Evolutionary conservation across 441 rosid genomes (phyloP), one percentile per base, ranked within the genome.

Genomic region (Eutrema salsugineum): DNA sequence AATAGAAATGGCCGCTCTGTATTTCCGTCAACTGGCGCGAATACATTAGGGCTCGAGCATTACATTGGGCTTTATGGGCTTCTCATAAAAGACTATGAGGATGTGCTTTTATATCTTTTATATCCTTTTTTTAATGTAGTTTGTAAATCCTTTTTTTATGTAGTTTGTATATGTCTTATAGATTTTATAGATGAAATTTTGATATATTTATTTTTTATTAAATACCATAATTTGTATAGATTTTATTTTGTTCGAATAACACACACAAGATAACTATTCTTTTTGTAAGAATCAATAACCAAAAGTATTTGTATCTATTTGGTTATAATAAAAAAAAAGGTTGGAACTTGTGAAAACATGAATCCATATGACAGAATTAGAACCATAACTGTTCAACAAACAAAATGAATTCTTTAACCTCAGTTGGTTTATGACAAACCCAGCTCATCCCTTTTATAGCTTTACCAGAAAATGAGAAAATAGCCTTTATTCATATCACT

Each of bases 61-160:
- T 62, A 0, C 0, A n/a, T 53, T 62, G 69, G 69, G 63, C 69
- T 42, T 42, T 32, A 10, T 42, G 63, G 76, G 75, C 70, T 30
- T 62, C 38, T 42, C 15, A 3, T n/a, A 3, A 28, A 22, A 6
- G n/a, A 11, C 0, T 49, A n/a, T 47, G 5, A 39, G n/a, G 4
- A 36, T 36, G n/a, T 1, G n/a, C 5, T 36, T 36, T 36, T 36
- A 30, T 30, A 30, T 30, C 33, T 30, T 30, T 30, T 4, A 4
- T 4, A 4, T 4, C 6, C 30, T 28, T 28, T 6, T n/a, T n/a
- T n/a, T n/a, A n/a, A n/a, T 6, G 1, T 30, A 30, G 8, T 30
- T 30, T 30, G 1, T 30, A 7, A n/a, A n/a, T n/a, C n/a, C n/a
- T n/a, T n/a, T n/a, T n/a, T n/a, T n/a, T n/a, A n/a, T 6, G 1